These are phyloP conservation scores for Gorgonomyces haynaldii DNA, from an alignment of 192 early-diverging fungal genomes.

Conservation along the genomic window DNA sequence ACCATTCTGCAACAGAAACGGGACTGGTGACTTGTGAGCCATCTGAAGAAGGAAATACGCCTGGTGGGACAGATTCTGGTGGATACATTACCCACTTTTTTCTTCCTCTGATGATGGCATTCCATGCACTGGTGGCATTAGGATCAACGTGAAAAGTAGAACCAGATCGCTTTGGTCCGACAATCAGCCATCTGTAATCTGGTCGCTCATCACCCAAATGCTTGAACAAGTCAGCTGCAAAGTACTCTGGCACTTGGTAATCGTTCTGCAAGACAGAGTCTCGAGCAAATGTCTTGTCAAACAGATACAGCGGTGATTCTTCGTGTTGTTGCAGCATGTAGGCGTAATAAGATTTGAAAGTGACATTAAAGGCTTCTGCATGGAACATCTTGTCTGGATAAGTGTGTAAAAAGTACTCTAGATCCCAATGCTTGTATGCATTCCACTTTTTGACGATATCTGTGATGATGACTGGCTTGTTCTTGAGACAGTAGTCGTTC, in stretches of 20 bases:
- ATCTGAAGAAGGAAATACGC: slow-evolving; percentile 53
- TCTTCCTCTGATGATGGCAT: slow-evolving; percentile 54
- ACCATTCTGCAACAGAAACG: slow-evolving; percentile 58
- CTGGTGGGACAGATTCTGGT: slow-evolving; percentile 53
- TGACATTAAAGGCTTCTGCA: slow-evolving; percentile 54
- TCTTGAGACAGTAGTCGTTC: slow-evolving; percentile 34
- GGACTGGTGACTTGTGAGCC: slow-evolving; percentile 62
- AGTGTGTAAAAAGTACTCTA: slow-evolving; percentile 31
- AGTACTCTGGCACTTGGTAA: slow-evolving; percentile 49
- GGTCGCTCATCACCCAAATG: slow-evolving; percentile 44
- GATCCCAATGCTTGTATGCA: slow-evolving; percentile 46
- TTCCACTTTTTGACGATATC: slow-evolving; percentile 51
- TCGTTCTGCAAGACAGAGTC: slow-evolving; percentile 37
- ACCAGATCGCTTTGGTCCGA: slow-evolving; percentile 53
- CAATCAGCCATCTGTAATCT: slow-evolving; percentile 60
- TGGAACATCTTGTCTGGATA: slow-evolving; percentile 35
- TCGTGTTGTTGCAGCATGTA: slow-evolving; percentile 29
- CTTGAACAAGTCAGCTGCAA: slow-evolving; percentile 50
- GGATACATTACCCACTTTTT: slow-evolving; percentile 67
- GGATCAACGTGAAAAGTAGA: slow-evolving; percentile 65
- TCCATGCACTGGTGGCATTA: slow-evolving; percentile 63
- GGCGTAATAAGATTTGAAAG: slow-evolving; percentile 38
- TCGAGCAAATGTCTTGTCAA: slow-evolving; percentile 50
- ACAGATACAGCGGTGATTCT: slow-evolving; percentile 56
- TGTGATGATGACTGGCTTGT: slow-evolving; percentile 50